Evolutionary conservation across 768 basidiomycete genomes (phyloP), one percentile per base, ranked within the genome.

Genomic region (Rickenella mellea): DNA sequence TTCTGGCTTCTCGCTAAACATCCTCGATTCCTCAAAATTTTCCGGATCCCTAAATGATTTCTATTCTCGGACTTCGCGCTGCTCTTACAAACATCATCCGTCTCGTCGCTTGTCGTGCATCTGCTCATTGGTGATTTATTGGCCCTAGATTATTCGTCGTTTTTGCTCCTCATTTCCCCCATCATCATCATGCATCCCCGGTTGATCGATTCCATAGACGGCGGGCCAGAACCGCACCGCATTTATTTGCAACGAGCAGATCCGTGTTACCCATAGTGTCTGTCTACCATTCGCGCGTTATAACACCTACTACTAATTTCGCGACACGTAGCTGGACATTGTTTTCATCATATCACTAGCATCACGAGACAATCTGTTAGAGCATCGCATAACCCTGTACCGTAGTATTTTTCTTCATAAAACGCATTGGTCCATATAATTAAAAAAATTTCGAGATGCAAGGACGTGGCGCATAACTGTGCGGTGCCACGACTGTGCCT

Each of bases 341-440:
- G 60, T 55, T 48, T 38, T 36, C 33, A 33, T 36, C 17, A 17
- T 56, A 60, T 35, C 40, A 51, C 56, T 60, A 63, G 63, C 62
- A 71, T 70, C 56, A 76, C 77, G 75, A 77, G 74, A 75, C 73
- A 75, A 66, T 74, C 66, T 70, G 63, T 64, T 76, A 78, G 77
- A 80, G 77, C 78, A 78, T 76, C 75, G 74, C 74, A 77, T 64
- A 70, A n/a, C 61, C 62, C 41, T 63, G 65, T 65, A 67, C 55
- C 53, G 56, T 64, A 68, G 55, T 57, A 46, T 47, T 48, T 55
- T 57, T 51, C 47, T 40, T n/a, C n/a, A n/a, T n/a, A n/a, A n/a
- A n/a, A n/a, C n/a, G n/a, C n/a, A n/a, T n/a, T n/a, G n/a, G n/a
- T n/a, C n/a, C n/a, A n/a, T n/a, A n/a, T n/a, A n/a, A n/a, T n/a